phyloP scores from a whole-genome alignment of 2,329 filamentous ascomycete genomes.

The Alternaria triticina region DNA sequence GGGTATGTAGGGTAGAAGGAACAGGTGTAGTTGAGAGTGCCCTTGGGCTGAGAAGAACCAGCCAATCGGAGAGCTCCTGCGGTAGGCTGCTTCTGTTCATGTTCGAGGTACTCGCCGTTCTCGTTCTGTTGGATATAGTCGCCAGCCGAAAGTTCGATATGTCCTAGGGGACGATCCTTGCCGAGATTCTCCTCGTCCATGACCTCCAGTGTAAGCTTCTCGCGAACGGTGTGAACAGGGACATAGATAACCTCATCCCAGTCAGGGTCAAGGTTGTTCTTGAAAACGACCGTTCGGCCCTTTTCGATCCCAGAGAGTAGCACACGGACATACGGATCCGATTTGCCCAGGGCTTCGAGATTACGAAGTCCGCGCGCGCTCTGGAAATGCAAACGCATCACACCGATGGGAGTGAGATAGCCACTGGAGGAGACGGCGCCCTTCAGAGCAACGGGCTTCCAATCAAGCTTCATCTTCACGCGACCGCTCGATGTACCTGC shows the following conservation, averaged over 20 bases:
- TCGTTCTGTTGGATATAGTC: slow-evolving; percentile 83
- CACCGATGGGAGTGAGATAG: slow-evolving; percentile 91
- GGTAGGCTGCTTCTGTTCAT: slow-evolving; percentile 75
- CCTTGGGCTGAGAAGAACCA: slow-evolving; percentile 76
- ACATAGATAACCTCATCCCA: slow-evolving; percentile 97
- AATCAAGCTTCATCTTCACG: slow-evolving; percentile 88
- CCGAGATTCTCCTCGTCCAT: slow-evolving; percentile 96
- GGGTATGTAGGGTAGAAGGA: slow-evolving; percentile 91
- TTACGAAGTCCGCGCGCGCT: slow-evolving; percentile 84
- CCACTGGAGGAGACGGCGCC: slow-evolving; percentile 80
- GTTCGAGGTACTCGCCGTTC: slow-evolving; percentile 77
- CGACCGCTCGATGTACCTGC: slow-evolving; percentile 81
- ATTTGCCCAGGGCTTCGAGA: slow-evolving; percentile 94
- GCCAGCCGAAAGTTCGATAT: slow-evolving; percentile 75
- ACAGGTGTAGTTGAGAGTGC: slow-evolving; percentile 79
- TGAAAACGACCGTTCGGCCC: slow-evolving; percentile 90
- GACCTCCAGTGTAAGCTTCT: slow-evolving; percentile 87
- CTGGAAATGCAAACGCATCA: slow-evolving; percentile 92
- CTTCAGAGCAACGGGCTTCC: slow-evolving; percentile 91
- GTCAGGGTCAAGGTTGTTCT: slow-evolving; percentile 92
- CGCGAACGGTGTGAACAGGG: slow-evolving; percentile 82
- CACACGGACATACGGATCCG: slow-evolving; percentile 90
- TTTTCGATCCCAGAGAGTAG: slow-evolving; percentile 90
- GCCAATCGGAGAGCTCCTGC: slow-evolving; percentile 75
- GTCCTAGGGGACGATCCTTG: slow-evolving; percentile 86